Conservation (phyloP, 345 rosid genomes). For the Corchorus capsularis region DNA sequence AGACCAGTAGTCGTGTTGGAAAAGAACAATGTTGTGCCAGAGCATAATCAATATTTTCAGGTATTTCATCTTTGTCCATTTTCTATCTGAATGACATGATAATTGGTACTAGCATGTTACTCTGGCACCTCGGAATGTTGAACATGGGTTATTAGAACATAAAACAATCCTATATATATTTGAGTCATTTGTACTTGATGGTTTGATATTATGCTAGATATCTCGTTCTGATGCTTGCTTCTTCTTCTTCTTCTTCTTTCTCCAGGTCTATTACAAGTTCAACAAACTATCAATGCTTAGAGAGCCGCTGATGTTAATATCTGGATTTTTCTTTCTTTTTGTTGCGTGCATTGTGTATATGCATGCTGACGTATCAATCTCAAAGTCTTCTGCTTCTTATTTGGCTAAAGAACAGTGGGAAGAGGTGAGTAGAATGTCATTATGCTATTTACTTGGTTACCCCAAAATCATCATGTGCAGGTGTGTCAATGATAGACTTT, state of each 20-base stretch:
- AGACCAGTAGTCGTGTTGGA: slow-evolving; percentile 82
- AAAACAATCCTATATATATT: neutral
- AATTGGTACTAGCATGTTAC: neutral
- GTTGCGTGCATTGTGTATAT: slow-evolving; percentile 68
- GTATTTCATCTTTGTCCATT: slow-evolving; percentile 38
- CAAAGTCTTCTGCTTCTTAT: slow-evolving; percentile 89
- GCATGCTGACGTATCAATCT: slow-evolving; percentile 85
- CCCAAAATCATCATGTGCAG: neutral
- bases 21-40: slow-evolving; percentile 79
- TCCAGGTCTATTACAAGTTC: slow-evolving; percentile 90
- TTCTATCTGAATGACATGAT: slow-evolving; percentile 7
- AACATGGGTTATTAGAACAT: neutral
- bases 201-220: neutral
- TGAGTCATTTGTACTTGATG: neutral
- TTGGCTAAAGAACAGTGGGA: slow-evolving; percentile 97
- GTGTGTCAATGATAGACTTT: neutral
- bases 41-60: slow-evolving; percentile 92
- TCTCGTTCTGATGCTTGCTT: slow-evolving; percentile 11
- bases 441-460: neutral
- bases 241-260: neutral
- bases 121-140: neutral
- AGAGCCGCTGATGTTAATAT: slow-evolving; percentile 89
- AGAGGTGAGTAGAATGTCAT: slow-evolving; percentile 54
- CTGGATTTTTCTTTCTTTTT: slow-evolving; percentile 76
- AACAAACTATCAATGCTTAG: slow-evolving; percentile 71